Evolutionary conservation across 2,329 filamentous ascomycete species (phyloP).

Genomic region (Colletotrichum sp.): DNA sequence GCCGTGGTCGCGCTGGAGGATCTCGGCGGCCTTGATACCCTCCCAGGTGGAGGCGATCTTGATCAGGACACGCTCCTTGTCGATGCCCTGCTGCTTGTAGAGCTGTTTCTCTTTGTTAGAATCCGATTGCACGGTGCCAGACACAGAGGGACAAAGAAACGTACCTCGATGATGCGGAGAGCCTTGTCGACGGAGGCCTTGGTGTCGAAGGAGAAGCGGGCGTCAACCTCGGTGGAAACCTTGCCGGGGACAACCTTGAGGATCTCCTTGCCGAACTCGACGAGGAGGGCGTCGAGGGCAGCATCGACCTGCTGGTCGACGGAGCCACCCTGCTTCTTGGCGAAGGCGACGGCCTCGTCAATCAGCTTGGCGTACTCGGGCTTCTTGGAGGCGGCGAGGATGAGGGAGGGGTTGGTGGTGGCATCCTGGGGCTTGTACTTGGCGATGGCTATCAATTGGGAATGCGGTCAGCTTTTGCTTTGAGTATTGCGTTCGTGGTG

Average conservation of each 20-base stretch:
- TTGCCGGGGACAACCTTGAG: constrained; percentile 96
- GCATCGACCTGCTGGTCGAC: constrained; percentile 85
- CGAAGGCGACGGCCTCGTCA: constrained; percentile 82
- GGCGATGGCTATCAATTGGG: constrained; percentile 74
- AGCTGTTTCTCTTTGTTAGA: constrained; percentile 61
- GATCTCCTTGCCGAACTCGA: constrained; percentile 98
- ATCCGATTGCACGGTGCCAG: constrained; percentile 1
- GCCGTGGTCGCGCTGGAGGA: constrained; percentile 92
- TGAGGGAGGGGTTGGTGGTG: constrained; percentile 98
- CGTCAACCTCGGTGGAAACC: constrained; percentile 98
- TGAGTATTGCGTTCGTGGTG: neutral
- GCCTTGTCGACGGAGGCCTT: constrained; percentile 94
- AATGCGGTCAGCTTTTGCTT: constrained; percentile 6
- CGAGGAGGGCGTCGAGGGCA: constrained; percentile 90
- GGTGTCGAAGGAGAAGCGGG: constrained; percentile 93
- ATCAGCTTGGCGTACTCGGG: constrained; percentile 92
- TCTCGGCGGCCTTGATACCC: constrained; percentile 98
- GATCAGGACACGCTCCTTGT: constrained; percentile 95
- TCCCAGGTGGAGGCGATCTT: constrained; percentile 99
- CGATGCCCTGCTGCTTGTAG: constrained; percentile 90
- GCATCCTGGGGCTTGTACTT: constrained; percentile 99
- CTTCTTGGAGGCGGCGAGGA: constrained; percentile 98
- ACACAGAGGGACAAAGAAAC: constrained; percentile 28
- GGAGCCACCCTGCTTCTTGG: constrained; percentile 74
- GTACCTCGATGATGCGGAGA: constrained; percentile 92